Conservation (phyloP, 2,329 filamentous ascomycete species). For the Fusarium paranaense region DNA sequence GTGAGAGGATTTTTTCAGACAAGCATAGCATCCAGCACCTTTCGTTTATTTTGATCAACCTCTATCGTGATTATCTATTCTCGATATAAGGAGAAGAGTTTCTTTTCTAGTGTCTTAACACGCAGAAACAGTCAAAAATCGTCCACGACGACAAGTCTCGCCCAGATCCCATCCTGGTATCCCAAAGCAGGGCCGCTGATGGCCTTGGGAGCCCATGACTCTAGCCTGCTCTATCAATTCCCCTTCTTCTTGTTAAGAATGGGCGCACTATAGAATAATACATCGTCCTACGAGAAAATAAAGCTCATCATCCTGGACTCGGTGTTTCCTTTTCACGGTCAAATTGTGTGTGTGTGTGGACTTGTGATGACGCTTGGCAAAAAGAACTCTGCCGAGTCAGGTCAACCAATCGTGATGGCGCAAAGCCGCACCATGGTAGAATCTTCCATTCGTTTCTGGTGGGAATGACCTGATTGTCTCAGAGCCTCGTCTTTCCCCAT, state of each 20-base stretch:
- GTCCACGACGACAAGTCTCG: too few relatives aligned
- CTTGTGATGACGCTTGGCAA: background rate
- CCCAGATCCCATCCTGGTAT: background rate
- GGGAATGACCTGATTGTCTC: background rate
- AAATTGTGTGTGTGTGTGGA: background rate
- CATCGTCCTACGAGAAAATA: background rate
- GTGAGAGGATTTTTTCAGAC: background rate
- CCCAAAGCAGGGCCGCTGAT: background rate
- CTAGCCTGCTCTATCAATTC: background rate
- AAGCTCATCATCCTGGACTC: background rate
- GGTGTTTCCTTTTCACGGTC: background rate
- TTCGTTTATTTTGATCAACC: background rate
- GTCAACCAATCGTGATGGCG: background rate
- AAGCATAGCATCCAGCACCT: background rate
- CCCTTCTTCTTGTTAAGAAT: background rate
- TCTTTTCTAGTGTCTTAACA: too few relatives aligned
- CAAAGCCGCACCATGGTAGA: background rate
- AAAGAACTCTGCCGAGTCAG: background rate
- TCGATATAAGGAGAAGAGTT: too few relatives aligned
- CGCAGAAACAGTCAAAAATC: too few relatives aligned
- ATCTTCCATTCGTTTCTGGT: background rate
- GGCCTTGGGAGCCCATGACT: background rate
- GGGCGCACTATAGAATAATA: background rate
- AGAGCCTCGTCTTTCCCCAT: background rate
- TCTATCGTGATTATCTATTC: background rate